Percentiles rank a stretch among this genome's conserved stretches.
Conservation (phyloP, 805 yeast species). For the Kurtzmaniella cleridarum region DNA sequence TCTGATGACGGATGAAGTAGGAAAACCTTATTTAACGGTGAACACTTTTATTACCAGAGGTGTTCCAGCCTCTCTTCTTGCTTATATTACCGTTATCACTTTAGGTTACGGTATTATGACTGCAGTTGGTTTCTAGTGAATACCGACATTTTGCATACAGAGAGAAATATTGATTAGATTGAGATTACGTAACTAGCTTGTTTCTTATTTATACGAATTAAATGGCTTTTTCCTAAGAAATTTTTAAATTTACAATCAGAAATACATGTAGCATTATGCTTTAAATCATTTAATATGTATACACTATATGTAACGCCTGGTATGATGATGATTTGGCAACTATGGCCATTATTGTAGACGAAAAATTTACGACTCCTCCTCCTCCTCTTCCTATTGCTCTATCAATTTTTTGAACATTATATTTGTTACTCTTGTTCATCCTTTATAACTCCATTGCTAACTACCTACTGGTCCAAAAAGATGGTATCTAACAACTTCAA, state of each 20-base stretch:
- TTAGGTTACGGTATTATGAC: constrained; percentile 39
- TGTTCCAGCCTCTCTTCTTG: constrained; percentile 36
- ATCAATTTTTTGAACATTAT: too few relatives aligned
- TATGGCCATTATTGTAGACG: too few relatives aligned
- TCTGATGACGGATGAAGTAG: constrained; percentile 38
- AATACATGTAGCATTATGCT: not conserved
- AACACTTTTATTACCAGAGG: constrained; percentile 39
- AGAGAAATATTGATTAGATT: not conserved
- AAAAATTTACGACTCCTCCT: too few relatives aligned
- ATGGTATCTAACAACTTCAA: constrained; percentile 21
- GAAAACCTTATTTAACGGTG: constrained; percentile 35
- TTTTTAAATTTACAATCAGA: not conserved
- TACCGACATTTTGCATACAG: not conserved
- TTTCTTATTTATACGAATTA: not conserved
- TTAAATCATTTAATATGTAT: not conserved
- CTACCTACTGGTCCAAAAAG: constrained; percentile 19
- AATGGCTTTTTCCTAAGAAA: not conserved
- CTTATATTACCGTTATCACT: constrained; percentile 28
- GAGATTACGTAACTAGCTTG: not conserved
- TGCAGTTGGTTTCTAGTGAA: constrained; percentile 17
- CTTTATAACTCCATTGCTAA: too few relatives aligned
- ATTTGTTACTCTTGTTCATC: too few relatives aligned
- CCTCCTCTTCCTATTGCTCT: too few relatives aligned
- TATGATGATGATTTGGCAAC: too few relatives aligned
- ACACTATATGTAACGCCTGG: too few relatives aligned